Evolutionary conservation across 2,329 filamentous ascomycete genomes (phyloP), one percentile per base, ranked within the genome.

Genomic region (Beauveria medogensis): DNA sequence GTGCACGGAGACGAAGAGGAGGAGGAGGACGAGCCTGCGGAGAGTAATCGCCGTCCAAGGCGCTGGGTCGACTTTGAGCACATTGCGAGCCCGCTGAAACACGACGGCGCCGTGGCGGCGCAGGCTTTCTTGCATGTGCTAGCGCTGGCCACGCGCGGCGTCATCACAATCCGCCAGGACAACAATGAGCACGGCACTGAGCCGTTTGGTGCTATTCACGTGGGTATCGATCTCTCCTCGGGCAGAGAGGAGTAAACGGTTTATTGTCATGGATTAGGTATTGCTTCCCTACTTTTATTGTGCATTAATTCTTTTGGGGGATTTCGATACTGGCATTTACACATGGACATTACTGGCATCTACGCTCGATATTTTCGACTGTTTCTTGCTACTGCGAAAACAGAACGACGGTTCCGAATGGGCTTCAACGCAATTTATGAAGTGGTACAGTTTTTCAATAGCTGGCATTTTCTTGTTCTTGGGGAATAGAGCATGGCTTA

Each of bases 81-180:
- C 54, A 74, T 96, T 10, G 83, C 94, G 50, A 78, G 83, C n/a
- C 81, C 84, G 0, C 69, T 69, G 10, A 73, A 77, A 52, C 74
- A 76, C 47, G 84, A 82, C 34, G 80, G 77, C 41, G 75, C 83
- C 34, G 85, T 91, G 14, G 89, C 88, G 9, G 86, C 89, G 2
- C 89, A 92, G 70, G 90, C 86, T 0, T 88, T 91, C 69, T 84
- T 89, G 74, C 89, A 94, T 70, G 79, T 90, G 2, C 80, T 95
- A 16, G 79, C 82, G 12, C 79, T 94, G 48, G 86, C 84, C 6
- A 91, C 85, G 2, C 90, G 86, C 72, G 80, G 80, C 2, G 71
- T 82, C 60, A 74, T 93, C 50, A 70, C 74, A 20, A 84, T 92
- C 5, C 73, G 81, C 63, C 91, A 96, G 72, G 75, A 80, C 3